phyloP scores from a whole-genome alignment of 257 asterid species.

The Fraxinus anomala region DNA sequence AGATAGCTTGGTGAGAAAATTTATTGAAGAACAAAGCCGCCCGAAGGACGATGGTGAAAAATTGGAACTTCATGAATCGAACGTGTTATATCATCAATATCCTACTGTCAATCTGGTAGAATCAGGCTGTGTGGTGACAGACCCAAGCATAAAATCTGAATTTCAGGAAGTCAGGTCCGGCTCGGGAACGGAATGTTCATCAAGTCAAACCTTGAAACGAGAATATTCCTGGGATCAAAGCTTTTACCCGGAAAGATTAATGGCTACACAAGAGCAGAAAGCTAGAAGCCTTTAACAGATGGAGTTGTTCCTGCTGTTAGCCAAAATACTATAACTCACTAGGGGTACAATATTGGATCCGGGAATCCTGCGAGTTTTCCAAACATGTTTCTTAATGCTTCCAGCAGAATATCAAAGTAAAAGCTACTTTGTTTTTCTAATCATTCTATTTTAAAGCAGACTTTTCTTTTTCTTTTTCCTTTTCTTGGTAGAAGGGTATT shows the following conservation, averaged over 20 bases:
- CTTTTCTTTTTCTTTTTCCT: neutral
- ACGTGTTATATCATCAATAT: slow-evolving; percentile 22
- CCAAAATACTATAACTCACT: slow-evolving; percentile 13
- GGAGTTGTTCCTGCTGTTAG: slow-evolving; percentile 18
- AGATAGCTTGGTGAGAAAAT: slow-evolving; percentile 18
- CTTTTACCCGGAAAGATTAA: slow-evolving; percentile 23
- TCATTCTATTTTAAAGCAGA: neutral
- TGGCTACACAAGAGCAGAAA: slow-evolving; percentile 28
- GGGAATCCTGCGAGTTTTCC: slow-evolving; percentile 24
- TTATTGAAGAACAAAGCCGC: slow-evolving; percentile 21
- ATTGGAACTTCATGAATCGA: slow-evolving; percentile 1
- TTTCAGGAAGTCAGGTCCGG: slow-evolving; percentile 15
- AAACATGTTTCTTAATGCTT: neutral
- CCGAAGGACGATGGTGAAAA: slow-evolving; percentile 14
- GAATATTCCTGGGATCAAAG: slow-evolving; percentile 30
- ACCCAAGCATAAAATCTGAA: slow-evolving; percentile 23
- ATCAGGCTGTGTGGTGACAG: slow-evolving; percentile 5
- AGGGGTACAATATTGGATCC: slow-evolving; percentile 22
- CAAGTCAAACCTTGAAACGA: slow-evolving; percentile 18
- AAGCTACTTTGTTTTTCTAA: neutral
- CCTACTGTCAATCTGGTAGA: slow-evolving; percentile 16
- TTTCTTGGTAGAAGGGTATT: neutral
- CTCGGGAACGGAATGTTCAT: slow-evolving; percentile 9
- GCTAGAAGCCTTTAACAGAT: slow-evolving; percentile 14
- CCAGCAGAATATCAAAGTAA: slow-evolving; percentile 1